Evolutionary conservation across 75 land plant species (phyloP).

Genomic region (Adiantum capillusveneris): DNA sequence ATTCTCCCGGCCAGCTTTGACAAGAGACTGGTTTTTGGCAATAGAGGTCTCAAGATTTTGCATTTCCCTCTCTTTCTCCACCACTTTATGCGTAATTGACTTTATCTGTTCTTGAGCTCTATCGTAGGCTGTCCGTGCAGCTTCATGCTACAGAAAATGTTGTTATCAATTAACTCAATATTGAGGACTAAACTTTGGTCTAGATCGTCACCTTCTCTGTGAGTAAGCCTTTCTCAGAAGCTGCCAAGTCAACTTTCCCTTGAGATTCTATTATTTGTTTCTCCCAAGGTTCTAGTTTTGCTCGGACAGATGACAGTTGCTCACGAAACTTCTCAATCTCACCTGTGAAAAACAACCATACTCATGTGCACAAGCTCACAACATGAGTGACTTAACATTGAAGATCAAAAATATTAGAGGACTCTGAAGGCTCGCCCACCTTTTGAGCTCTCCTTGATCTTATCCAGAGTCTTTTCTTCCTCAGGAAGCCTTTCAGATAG

Average conservation of each 20-base stretch:
- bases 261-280: slow-evolving; percentile 72
- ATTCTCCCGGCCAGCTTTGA: slow-evolving; percentile 1
- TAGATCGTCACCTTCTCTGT: slow-evolving; percentile 57
- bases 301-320: slow-evolving; percentile 63
- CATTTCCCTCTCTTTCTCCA: slow-evolving; percentile 31
- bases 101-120: slow-evolving; percentile 54
- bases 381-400: too few species aligned
- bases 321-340: slow-evolving; percentile 67
- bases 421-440: slow-evolving; percentile 36
- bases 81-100: slow-evolving; percentile 29
- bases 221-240: slow-evolving; percentile 60
- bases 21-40: slow-evolving; percentile 26
- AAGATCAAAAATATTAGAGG: too few species aligned
- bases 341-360: slow-evolving; percentile 41
- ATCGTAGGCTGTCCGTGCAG: slow-evolving; percentile 47
- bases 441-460: slow-evolving; percentile 65
- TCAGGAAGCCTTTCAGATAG: slow-evolving; percentile 44
- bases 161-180: too few species aligned
- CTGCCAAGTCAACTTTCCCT: slow-evolving; percentile 76
- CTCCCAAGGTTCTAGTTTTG: slow-evolving; percentile 94
- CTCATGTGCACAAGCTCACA: too few species aligned
- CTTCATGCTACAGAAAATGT: slow-evolving; percentile 51
- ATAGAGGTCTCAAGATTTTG: slow-evolving; percentile 22
- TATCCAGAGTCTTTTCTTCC: slow-evolving; percentile 80
- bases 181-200: too few species aligned